These are phyloP conservation scores for Erodium texanum DNA, from an alignment of 441 rosid species.

Conservation along the genomic window DNA sequence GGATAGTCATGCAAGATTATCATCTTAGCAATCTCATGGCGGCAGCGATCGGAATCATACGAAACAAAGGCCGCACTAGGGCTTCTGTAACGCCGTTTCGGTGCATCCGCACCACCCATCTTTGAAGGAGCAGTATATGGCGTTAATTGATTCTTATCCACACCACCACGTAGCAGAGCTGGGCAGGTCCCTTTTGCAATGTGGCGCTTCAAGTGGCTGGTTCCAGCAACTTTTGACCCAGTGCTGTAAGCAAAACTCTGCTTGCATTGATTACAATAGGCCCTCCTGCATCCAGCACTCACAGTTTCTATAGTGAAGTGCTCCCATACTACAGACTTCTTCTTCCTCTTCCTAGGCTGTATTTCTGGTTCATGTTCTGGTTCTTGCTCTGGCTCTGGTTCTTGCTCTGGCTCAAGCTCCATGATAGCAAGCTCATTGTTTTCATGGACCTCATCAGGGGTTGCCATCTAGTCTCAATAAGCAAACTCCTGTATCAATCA, in stretches of 20 bases:
- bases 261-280: slow-evolving; percentile 66
- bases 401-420: background rate
- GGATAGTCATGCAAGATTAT: slow-evolving; percentile 81
- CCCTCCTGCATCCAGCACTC: slow-evolving; percentile 52
- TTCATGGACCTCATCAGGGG: slow-evolving; percentile 19
- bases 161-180: slow-evolving; percentile 37
- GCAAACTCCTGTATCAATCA: slow-evolving; percentile 16
- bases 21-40: slow-evolving; percentile 75
- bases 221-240: slow-evolving; percentile 63
- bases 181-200: slow-evolving; percentile 66
- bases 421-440: slow-evolving; percentile 11
- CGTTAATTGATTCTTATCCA: slow-evolving; percentile 35
- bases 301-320: slow-evolving; percentile 53
- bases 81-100: slow-evolving; percentile 63
- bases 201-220: slow-evolving; percentile 73
- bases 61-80: slow-evolving; percentile 36
- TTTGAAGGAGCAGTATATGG: slow-evolving; percentile 36
- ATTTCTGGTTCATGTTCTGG: slow-evolving; percentile 17
- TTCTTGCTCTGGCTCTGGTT: background rate
- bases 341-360: slow-evolving; percentile 61
- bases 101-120: slow-evolving; percentile 36
- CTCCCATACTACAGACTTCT: slow-evolving; percentile 75
- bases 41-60: slow-evolving; percentile 67
- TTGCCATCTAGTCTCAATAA: slow-evolving; percentile 26
- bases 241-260: slow-evolving; percentile 67